Evolutionary conservation across 2,329 filamentous ascomycete genomes (phyloP).

Genomic region (Colletotrichum trifolii): DNA sequence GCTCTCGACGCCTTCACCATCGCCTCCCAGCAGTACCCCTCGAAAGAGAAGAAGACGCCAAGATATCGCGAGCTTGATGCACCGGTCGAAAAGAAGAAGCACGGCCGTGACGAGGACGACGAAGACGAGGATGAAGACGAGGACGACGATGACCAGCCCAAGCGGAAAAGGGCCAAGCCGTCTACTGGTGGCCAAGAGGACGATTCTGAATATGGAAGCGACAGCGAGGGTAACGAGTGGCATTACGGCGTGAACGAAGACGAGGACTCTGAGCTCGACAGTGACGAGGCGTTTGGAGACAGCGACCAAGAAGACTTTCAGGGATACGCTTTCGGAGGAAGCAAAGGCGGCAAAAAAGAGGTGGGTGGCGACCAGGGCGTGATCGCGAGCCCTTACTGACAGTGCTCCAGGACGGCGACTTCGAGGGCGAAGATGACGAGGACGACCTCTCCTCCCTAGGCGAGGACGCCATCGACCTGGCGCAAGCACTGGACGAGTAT

Average conservation of each 20-base stretch:
- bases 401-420: constrained; percentile 64
- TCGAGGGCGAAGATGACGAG: constrained; percentile 64
- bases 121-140: constrained; percentile 56
- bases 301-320: constrained; percentile 89
- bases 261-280: constrained; percentile 73
- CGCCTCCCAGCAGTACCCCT: constrained; percentile 63
- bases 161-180: constrained; percentile 55
- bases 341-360: constrained; percentile 50
- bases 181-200: constrained; percentile 60
- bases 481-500: constrained; percentile 65
- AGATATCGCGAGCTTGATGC: constrained; percentile 64
- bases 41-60: constrained; percentile 58
- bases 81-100: constrained; percentile 42
- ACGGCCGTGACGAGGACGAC: constrained; percentile 39
- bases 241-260: constrained; percentile 74
- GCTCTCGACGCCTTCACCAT: constrained; percentile 69
- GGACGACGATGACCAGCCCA: constrained; percentile 62
- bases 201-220: constrained; percentile 78
- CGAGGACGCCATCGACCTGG: constrained; percentile 69
- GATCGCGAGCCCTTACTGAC: neutral
- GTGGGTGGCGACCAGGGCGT: constrained; percentile 5
- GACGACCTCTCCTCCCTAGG: constrained; percentile 69
- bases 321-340: constrained; percentile 71
- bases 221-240: constrained; percentile 90
- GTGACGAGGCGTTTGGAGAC: constrained; percentile 85